Evolutionary conservation across 441 rosid species (phyloP).

Genomic region (Lepidium campestre): DNA sequence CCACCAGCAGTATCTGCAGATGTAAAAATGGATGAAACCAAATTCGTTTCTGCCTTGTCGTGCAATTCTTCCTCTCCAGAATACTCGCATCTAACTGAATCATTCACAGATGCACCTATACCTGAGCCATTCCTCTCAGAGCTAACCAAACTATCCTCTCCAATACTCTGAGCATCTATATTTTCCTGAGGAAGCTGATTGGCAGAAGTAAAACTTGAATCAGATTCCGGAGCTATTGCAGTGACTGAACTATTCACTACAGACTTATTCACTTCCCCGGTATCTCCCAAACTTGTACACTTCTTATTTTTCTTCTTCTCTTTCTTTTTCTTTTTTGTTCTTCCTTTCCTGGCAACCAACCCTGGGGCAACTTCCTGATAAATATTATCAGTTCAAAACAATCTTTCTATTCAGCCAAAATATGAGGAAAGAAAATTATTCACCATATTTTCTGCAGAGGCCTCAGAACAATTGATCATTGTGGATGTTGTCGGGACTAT

Average conservation of each 20-base stretch:
- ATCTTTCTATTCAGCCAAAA: slow-evolving; percentile 17
- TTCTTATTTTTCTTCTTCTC: slow-evolving; percentile 62
- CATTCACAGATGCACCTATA: slow-evolving; percentile 6
- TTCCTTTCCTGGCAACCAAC: slow-evolving; percentile 43
- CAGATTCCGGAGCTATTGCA: slow-evolving; percentile 19
- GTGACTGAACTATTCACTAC: slow-evolving; percentile 8
- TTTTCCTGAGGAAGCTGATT: slow-evolving; percentile 34
- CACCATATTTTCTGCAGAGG: slow-evolving; percentile 44
- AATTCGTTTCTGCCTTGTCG: slow-evolving; percentile 25
- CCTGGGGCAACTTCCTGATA: slow-evolving; percentile 67
- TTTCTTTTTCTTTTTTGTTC: slow-evolving; percentile 49
- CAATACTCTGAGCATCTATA: slow-evolving; percentile 25
- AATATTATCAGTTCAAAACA: slow-evolving; percentile 42
- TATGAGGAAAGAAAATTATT: slow-evolving; percentile 20
- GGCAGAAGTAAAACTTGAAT: slow-evolving; percentile 30
- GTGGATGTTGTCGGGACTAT: slow-evolving; percentile 32
- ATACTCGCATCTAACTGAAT: slow-evolving; percentile 13
- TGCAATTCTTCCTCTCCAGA: slow-evolving; percentile 25
- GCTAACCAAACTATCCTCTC: slow-evolving; percentile 32
- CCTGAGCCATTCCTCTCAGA: slow-evolving; percentile 21
- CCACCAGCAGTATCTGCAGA: slow-evolving; percentile 23
- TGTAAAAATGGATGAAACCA: slow-evolving; percentile 25
- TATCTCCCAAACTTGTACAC: slow-evolving; percentile 32
- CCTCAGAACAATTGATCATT: slow-evolving; percentile 33
- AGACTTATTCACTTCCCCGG: slow-evolving; percentile 30